phyloP scores from a whole-genome alignment of 495 filamentous ascomycete species.

The Articulospora tetracladia region DNA sequence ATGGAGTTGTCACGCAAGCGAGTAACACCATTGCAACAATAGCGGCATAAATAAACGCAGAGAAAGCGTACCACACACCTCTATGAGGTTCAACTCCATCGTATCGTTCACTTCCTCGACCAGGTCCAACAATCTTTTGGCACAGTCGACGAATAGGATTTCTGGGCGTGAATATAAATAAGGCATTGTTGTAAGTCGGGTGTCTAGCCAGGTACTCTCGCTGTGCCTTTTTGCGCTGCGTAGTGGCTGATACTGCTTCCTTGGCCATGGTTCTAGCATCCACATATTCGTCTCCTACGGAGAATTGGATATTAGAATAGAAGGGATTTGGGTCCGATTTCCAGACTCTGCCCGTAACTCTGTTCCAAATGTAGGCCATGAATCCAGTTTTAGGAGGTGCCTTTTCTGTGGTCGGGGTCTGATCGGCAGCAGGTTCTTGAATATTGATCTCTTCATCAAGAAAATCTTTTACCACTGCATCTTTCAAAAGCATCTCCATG shows the following conservation, averaged over 20 bases:
- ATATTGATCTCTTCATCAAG: constrained; percentile 63
- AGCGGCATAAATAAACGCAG: constrained; percentile 86
- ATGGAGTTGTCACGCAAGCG: constrained; percentile 88
- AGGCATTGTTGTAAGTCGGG: constrained; percentile 86
- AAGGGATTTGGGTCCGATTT: constrained; percentile 89
- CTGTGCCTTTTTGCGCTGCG: constrained; percentile 80
- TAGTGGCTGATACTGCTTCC: constrained; percentile 80
- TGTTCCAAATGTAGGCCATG: constrained; percentile 55
- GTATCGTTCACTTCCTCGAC: constrained; percentile 77
- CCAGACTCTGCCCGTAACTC: constrained; percentile 45
- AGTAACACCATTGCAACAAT: constrained; percentile 97
- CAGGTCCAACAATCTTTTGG: constrained; percentile 88
- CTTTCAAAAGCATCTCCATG: constrained; percentile 92
- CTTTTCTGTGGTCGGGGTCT: constrained; percentile 27
- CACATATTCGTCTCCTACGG: constrained; percentile 61
- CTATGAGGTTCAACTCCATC: constrained; percentile 85
- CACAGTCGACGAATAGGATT: constrained; percentile 78
- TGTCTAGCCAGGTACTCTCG: constrained; percentile 84
- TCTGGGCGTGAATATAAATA: constrained; percentile 78
- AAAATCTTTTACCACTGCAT: constrained; percentile 91
- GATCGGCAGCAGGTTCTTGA: constrained; percentile 35
- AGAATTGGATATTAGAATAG: constrained; percentile 77
- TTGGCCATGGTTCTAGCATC: constrained; percentile 84
- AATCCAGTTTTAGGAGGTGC: constrained; percentile 43
- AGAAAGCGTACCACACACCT: constrained; percentile 87